These are phyloP conservation scores for Aspergillus amoenus DNA, from an alignment of 2,329 filamentous ascomycete genomes.

Conservation along the genomic window DNA sequence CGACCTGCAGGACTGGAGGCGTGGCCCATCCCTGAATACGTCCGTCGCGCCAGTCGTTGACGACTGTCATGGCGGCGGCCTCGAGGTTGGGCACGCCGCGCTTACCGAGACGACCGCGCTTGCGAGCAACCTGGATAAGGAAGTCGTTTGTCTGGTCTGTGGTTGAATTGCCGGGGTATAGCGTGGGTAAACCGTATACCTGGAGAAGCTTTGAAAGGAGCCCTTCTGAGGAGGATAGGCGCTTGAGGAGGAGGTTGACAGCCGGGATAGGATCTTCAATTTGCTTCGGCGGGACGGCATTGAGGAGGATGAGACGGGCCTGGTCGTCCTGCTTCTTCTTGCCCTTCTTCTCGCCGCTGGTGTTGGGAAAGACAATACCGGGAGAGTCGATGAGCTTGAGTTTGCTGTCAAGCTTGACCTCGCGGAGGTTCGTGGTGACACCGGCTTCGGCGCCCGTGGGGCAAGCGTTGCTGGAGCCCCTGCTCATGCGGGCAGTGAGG, in stretches of 20 bases:
- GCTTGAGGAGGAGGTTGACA: constrained; percentile 77
- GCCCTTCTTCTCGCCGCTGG: constrained; percentile 49
- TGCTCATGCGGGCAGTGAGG: constrained; percentile 72
- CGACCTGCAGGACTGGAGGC: constrained; percentile 66
- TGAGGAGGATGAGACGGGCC: constrained; percentile 81
- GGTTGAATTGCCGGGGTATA: constrained; percentile 60
- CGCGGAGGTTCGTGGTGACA: constrained; percentile 82
- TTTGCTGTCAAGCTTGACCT: constrained; percentile 93
- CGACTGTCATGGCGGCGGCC: constrained; percentile 85
- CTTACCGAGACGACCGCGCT: constrained; percentile 82
- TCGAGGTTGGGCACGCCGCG: constrained; percentile 87
- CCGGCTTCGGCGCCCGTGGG: constrained; percentile 89
- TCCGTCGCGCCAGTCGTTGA: constrained; percentile 96
- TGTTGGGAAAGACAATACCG: constrained; percentile 86
- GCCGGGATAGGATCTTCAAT: constrained; percentile 91
- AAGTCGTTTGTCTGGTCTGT: constrained; percentile 86
- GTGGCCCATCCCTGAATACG: constrained; percentile 91
- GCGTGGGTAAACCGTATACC: constrained; percentile 79
- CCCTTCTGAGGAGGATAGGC: constrained; percentile 70
- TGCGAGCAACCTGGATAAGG: constrained; percentile 89
- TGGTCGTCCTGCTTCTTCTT: constrained; percentile 66
- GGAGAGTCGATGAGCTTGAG: constrained; percentile 91
- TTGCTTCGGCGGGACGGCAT: constrained; percentile 88
- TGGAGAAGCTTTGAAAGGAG: constrained; percentile 77
- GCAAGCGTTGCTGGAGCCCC: constrained; percentile 66